Evolutionary conservation across 1,139 yeast genomes (phyloP).

Genomic region (Meyerozyma sp.): DNA sequence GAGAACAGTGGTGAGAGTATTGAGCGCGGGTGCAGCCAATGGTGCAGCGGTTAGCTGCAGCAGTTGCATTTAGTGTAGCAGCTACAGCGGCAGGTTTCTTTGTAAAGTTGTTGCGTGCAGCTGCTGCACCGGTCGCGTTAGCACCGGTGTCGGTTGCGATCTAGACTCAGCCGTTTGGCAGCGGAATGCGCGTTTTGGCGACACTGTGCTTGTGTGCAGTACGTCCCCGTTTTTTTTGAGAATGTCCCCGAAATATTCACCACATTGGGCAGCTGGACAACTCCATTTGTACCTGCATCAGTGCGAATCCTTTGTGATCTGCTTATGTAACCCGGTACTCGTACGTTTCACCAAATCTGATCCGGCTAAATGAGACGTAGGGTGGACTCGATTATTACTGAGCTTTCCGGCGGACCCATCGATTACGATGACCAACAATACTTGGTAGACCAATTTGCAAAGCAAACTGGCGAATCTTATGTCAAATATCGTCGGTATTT

Average conservation of each 20-base stretch:
- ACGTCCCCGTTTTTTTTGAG: background rate
- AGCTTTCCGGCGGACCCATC: slow-evolving; percentile 6
- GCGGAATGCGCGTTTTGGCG: background rate
- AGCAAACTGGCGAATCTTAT: background rate
- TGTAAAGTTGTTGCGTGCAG: no score
- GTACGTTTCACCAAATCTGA: background rate
- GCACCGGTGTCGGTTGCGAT: background rate
- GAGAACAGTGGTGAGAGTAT: background rate
- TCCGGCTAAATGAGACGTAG: slow-evolving; percentile 5
- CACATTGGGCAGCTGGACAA: no score
- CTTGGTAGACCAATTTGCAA: background rate
- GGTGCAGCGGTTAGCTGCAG: background rate
- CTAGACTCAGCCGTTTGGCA: background rate
- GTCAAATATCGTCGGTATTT: background rate
- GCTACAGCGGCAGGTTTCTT: no score
- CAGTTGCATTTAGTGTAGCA: no score
- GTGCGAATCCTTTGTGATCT: background rate
- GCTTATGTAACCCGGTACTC: background rate
- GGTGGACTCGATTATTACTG: slow-evolving; percentile 8
- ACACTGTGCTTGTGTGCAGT: background rate
- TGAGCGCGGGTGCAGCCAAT: background rate
- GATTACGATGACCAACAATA: slow-evolving; percentile 4
- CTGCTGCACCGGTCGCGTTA: no score
- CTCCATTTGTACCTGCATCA: no score
- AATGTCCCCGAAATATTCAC: no score